These are phyloP conservation scores for Clarireedia homoeocarpa DNA, from an alignment of 2,329 filamentous ascomycete genomes.

Conservation along the genomic window DNA sequence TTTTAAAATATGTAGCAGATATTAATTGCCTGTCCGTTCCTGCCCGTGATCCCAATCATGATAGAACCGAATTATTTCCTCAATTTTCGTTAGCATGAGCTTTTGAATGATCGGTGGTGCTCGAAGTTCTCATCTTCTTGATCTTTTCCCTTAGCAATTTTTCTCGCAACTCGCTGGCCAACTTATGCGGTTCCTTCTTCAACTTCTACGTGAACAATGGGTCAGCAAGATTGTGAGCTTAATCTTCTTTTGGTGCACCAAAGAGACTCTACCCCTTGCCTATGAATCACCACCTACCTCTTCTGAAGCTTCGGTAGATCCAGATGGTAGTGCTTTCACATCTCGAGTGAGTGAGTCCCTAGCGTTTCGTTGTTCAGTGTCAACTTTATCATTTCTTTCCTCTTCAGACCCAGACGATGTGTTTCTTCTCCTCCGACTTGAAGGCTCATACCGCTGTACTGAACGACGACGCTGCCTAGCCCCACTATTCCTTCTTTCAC, in stretches of 20 bases:
- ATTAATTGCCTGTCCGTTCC: not conserved
- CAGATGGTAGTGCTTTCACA: constrained; percentile 17
- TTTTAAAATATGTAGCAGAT: not conserved
- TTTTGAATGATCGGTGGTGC: constrained; percentile 30
- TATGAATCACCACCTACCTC: constrained; percentile 36
- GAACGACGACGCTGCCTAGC: constrained; percentile 29
- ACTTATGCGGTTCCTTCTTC: constrained; percentile 33
- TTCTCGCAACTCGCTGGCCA: constrained; percentile 40
- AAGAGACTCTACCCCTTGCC: constrained; percentile 16
- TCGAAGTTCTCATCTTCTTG: constrained; percentile 47
- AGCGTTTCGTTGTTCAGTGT: constrained; percentile 44
- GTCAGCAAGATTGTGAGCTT: constrained; percentile 28
- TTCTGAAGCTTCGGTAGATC: constrained; percentile 25
- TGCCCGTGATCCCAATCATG: not conserved
- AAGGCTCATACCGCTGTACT: constrained; percentile 29
- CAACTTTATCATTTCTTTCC: constrained; percentile 46
- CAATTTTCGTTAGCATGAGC: constrained; percentile 40
- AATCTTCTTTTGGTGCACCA: constrained; percentile 9
- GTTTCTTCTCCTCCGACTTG: constrained; percentile 39
- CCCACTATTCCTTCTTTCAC: constrained; percentile 20
- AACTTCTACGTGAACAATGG: constrained; percentile 23
- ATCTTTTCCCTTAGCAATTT: constrained; percentile 45
- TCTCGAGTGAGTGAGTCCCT: constrained; percentile 20
- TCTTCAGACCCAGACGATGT: constrained; percentile 39
- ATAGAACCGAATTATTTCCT: constrained; percentile 22